Evolutionary conservation across 1,284 basidiomycete genomes (phyloP).

Genomic region (Omphalotus olearius): DNA sequence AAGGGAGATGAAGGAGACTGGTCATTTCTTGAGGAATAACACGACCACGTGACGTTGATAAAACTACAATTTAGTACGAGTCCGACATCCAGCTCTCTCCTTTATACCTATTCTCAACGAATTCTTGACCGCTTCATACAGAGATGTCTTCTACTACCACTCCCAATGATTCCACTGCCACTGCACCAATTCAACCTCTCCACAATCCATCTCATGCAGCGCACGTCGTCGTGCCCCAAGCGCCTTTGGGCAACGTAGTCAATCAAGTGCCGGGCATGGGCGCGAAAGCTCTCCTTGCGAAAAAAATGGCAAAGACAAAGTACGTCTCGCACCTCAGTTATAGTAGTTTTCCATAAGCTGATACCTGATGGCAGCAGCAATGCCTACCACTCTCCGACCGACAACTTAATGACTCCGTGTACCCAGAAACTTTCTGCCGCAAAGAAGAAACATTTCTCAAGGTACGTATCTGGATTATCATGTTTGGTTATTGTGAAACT

Average conservation of each 20-base stretch:
- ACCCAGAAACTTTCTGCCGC: constrained; percentile 85
- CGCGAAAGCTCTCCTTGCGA: constrained; percentile 82
- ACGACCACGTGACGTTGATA: constrained; percentile 1
- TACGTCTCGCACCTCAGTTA: constrained; percentile 34
- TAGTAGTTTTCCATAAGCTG: not conserved
- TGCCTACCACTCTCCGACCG: constrained; percentile 84
- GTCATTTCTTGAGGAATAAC: not conserved
- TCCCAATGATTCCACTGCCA: constrained; percentile 59
- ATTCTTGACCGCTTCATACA: constrained; percentile 1
- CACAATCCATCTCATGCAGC: constrained; percentile 82
- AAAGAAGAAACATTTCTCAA: constrained; percentile 88
- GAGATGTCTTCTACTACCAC: constrained; percentile 59
- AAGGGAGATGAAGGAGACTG: constrained; percentile 6
- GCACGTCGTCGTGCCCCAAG: constrained; percentile 71
- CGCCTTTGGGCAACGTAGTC: constrained; percentile 66
- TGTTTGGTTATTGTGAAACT: not conserved
- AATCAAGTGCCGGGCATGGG: constrained; percentile 72
- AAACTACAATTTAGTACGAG: too few species aligned
- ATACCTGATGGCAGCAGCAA: constrained; percentile 55
- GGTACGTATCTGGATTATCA: constrained; percentile 46
- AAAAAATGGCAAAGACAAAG: constrained; percentile 83
- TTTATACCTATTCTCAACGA: not conserved
- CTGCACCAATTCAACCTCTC: constrained; percentile 68
- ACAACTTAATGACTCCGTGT: constrained; percentile 88
- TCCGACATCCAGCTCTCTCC: not conserved